phyloP scores from a whole-genome alignment of 768 basidiomycete species.

The Psilocybe tampanensis region DNA sequence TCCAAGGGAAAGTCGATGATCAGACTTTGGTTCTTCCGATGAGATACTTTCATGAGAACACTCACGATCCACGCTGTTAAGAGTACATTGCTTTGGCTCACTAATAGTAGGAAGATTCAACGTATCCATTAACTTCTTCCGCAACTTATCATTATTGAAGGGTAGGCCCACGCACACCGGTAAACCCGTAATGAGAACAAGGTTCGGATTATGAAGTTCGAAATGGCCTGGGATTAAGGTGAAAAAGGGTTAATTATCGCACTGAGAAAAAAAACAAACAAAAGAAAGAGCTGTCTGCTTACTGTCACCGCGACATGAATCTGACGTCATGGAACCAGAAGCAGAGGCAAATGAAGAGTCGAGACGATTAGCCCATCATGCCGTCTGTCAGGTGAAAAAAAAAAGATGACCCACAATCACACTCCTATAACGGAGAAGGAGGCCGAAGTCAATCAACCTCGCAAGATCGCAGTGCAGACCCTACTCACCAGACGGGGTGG shows the following conservation, averaged over 20 bases:
- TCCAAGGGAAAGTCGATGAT: background rate
- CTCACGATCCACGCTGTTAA: slow-evolving; percentile 51
- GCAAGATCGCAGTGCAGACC: no score
- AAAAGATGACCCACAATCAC: slow-evolving; percentile 41
- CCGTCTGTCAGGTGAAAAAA: background rate
- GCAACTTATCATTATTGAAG: no score
- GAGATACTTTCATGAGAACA: no score
- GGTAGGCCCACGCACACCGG: slow-evolving; percentile 36
- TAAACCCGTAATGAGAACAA: slow-evolving; percentile 56
- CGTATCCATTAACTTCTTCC: no score
- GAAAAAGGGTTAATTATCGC: background rate
- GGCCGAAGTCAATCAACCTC: background rate
- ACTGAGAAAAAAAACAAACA: background rate
- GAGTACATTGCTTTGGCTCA: slow-evolving; percentile 46
- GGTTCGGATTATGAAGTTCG: slow-evolving; percentile 52
- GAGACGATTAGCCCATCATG: background rate
- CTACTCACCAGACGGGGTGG: slow-evolving; percentile 52
- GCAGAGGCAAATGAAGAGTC: background rate
- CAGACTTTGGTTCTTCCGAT: background rate
- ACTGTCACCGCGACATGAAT: slow-evolving; percentile 59
- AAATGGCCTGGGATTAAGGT: slow-evolving; percentile 43
- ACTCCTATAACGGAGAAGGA: slow-evolving; percentile 38
- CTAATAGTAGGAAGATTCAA: no score
- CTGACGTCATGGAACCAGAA: slow-evolving; percentile 26
- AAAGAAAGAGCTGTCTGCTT: slow-evolving; percentile 22